Conservation (phyloP, 768 basidiomycete genomes). For the Podaxis mareebaensis region DNA sequence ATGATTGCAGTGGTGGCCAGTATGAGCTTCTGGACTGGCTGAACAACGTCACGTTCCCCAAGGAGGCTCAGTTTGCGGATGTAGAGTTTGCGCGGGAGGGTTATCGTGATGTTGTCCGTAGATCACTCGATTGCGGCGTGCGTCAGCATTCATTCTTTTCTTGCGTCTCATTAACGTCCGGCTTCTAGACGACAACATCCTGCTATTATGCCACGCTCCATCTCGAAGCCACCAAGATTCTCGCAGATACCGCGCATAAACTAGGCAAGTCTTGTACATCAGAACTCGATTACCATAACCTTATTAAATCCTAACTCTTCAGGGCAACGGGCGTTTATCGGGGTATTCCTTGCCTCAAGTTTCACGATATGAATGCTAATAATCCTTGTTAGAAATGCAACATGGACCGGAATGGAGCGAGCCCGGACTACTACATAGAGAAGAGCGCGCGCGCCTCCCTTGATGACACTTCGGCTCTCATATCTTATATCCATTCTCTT, state of each 20-base stretch:
- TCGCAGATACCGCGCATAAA: constrained; percentile 70
- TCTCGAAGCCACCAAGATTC: constrained; percentile 72
- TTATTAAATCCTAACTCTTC: constrained; percentile 1
- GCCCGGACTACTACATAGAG: constrained; percentile 70
- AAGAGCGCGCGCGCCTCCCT: constrained; percentile 59
- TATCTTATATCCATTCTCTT: constrained; percentile 67
- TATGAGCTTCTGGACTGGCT: constrained; percentile 92
- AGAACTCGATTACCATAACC: neutral
- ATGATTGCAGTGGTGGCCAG: constrained; percentile 57
- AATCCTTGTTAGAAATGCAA: constrained; percentile 69
- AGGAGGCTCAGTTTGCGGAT: constrained; percentile 76
- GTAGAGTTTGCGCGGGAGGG: constrained; percentile 63
- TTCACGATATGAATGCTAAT: constrained; percentile 6
- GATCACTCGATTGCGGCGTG: constrained; percentile 76
- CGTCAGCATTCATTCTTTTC: constrained; percentile 28
- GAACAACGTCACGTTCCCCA: constrained; percentile 80
- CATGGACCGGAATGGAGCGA: constrained; percentile 69
- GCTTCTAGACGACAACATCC: constrained; percentile 81
- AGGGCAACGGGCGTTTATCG: constrained; percentile 86
- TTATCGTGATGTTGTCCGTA: constrained; percentile 72
- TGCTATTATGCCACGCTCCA: constrained; percentile 91
- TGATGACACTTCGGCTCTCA: constrained; percentile 58
- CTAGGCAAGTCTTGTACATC: constrained; percentile 45
- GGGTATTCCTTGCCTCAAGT: constrained; percentile 46
- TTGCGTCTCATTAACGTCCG: neutral